Percentiles rank a stretch among this genome's conserved stretches.
Evolutionary conservation across 2,329 filamentous ascomycete species (phyloP).

Genomic region (Arthroderma sp.): DNA sequence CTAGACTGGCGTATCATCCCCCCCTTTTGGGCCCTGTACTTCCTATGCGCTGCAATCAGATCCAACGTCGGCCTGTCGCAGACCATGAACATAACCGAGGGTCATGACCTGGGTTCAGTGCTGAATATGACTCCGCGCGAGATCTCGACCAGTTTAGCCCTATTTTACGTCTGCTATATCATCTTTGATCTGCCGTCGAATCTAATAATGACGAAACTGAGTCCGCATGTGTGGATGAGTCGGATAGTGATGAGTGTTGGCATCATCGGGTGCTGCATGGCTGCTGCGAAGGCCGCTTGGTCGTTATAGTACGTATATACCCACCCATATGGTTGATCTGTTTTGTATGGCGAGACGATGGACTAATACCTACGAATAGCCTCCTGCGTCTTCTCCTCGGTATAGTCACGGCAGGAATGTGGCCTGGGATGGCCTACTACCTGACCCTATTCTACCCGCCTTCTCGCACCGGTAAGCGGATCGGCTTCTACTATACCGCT

Average conservation of each 20-base stretch:
- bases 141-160: conserved; percentile 67
- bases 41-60: conserved; percentile 79
- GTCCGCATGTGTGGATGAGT: conserved; percentile 82
- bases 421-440: conserved; percentile 91
- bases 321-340: background rate
- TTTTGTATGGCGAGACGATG: background rate
- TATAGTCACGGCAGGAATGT: conserved; percentile 82
- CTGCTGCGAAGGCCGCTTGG: conserved; percentile 69
- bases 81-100: conserved; percentile 65
- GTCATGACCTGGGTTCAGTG: conserved; percentile 62
- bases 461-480: conserved; percentile 70
- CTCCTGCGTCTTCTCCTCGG: conserved; percentile 75
- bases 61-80: conserved; percentile 90
- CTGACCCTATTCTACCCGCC: conserved; percentile 85
- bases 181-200: conserved; percentile 83
- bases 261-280: conserved; percentile 69
- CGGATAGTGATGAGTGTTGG: conserved; percentile 81
- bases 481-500: conserved; percentile 81
- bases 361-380: conserved; percentile 19
- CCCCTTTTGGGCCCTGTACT: conserved; percentile 85
- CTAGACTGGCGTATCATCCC: conserved; percentile 46
- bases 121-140: conserved; percentile 60
- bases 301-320: conserved; percentile 54
- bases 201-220: conserved; percentile 72
- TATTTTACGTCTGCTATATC: conserved; percentile 90